Conservation (phyloP, 306 rosid genomes). For the Lablab purpureus region DNA sequence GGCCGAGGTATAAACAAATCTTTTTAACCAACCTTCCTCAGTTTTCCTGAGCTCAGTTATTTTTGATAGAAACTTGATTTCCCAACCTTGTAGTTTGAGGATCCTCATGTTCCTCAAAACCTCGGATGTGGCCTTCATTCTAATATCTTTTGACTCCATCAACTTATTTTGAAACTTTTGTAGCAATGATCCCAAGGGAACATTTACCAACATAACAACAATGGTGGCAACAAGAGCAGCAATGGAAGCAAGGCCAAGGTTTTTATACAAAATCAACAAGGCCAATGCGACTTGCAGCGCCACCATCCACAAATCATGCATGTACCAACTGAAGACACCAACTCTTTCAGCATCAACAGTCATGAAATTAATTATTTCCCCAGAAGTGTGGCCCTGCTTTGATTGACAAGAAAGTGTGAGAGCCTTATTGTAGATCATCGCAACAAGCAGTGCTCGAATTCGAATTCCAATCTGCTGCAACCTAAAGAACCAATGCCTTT, state of each 20-base stretch:
- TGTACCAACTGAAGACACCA: constrained; percentile 49
- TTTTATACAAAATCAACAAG: constrained; percentile 55
- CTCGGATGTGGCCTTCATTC: constrained; percentile 72
- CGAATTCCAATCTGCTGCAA: constrained; percentile 55
- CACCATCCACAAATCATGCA: constrained; percentile 59
- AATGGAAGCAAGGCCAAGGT: constrained; percentile 60
- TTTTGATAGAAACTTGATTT: constrained; percentile 63
- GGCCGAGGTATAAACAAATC: constrained; percentile 47
- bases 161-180: constrained; percentile 57
- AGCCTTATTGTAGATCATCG: constrained; percentile 50
- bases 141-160: constrained; percentile 65
- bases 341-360: constrained; percentile 66
- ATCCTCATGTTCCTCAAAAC: constrained; percentile 67
- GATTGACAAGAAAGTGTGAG: constrained; percentile 56
- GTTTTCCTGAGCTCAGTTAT: constrained; percentile 51
- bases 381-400: constrained; percentile 56
- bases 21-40: constrained; percentile 60
- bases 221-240: constrained; percentile 58
- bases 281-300: constrained; percentile 54
- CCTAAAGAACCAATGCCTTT: constrained; percentile 55
- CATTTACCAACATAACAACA: constrained; percentile 57
- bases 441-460: constrained; percentile 48
- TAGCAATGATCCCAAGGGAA: constrained; percentile 59
- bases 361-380: constrained; percentile 65
- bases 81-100: constrained; percentile 78